Evolutionary conservation across 2,329 filamentous ascomycete genomes (phyloP).

Genomic region (Cladosporium velox): DNA sequence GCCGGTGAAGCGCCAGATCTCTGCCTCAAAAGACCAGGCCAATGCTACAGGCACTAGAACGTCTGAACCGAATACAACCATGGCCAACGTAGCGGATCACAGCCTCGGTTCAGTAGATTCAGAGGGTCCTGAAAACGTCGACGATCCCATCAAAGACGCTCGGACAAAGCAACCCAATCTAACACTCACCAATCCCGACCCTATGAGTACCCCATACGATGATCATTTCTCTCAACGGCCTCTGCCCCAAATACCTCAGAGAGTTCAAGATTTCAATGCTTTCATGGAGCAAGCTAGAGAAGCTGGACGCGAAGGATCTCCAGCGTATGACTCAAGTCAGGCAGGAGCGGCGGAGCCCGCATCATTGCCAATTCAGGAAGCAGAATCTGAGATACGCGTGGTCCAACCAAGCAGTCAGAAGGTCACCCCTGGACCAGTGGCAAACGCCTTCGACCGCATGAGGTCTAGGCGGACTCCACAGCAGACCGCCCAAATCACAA

Average conservation of each 20-base stretch:
- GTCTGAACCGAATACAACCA: neutral
- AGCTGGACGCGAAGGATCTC: neutral
- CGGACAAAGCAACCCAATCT: neutral
- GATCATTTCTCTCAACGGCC: slow-evolving; percentile 34
- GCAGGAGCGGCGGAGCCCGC: too few relatives aligned
- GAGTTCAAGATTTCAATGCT: slow-evolving; percentile 45
- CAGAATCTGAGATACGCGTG: slow-evolving; percentile 35
- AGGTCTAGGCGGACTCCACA: slow-evolving; percentile 61
- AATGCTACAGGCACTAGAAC: neutral
- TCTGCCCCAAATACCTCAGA: slow-evolving; percentile 23
- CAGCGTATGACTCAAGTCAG: neutral
- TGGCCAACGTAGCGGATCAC: too few relatives aligned
- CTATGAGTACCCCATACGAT: slow-evolving; percentile 29
- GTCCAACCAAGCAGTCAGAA: slow-evolving; percentile 34
- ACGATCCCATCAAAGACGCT: neutral
- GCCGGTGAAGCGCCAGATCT: neutral
- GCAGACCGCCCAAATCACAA: slow-evolving; percentile 72
- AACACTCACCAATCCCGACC: slow-evolving; percentile 29
- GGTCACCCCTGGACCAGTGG: slow-evolving; percentile 50
- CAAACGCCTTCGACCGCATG: slow-evolving; percentile 66
- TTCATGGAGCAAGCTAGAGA: slow-evolving; percentile 31
- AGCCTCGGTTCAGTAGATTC: neutral
- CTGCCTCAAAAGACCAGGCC: neutral
- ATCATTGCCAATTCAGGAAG: neutral
- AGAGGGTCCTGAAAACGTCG: neutral